Base-by-base conservation (phyloP, 2,329 filamentous ascomycete species). In the Aspergillus japonicus region DNA sequence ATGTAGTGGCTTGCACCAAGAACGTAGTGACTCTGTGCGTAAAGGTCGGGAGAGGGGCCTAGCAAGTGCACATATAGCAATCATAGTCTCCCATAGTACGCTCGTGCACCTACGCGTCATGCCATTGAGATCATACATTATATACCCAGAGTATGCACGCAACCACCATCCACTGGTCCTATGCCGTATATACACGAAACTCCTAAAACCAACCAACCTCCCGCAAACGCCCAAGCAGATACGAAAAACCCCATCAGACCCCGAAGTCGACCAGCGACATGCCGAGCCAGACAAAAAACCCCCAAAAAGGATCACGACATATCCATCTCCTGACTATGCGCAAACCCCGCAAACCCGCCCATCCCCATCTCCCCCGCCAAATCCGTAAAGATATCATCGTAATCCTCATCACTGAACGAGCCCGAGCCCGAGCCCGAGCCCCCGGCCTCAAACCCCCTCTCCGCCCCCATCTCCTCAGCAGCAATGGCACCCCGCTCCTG, bases 321-420 rank as follows among this genome's bases (percentile, higher is more conserved):
- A 61, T 78, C 76, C 73, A 78, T 77, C 58, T 73, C 72, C 59
- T 74, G 71, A 50, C 65, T 62, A 26, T 64, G 58, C 29, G 4
- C 51, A 7, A 44, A 26, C 16, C 4, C 51, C 29, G 4, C 51
- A 7, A 44, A 26, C 16, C 4, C 51, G 4, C 2, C 35, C 35
- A 24, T n/a, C 23, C 16, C 16, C 24, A 21, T 26, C 1, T 81
- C 75, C n/a, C 83, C 79, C 54, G 86, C 73, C 42, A 90, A 71
- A 65, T 91, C 86, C 78, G 85, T 84, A 71, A 96, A 87, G 7
- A 87, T 76, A 62, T 77, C 76, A 66, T 87, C 84, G 66, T 86
- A 87, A 62, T 87, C 85, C n/a, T 85, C 84, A 62, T 86, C 84
- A 64, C 82, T 71, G 56, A 72, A 74, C 47, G 67, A 69, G 26